Percentiles rank a stretch among this genome's conserved stretches.
phyloP scores from a whole-genome alignment of 495 filamentous ascomycete species.

The Xylaria bambusicola region DNA sequence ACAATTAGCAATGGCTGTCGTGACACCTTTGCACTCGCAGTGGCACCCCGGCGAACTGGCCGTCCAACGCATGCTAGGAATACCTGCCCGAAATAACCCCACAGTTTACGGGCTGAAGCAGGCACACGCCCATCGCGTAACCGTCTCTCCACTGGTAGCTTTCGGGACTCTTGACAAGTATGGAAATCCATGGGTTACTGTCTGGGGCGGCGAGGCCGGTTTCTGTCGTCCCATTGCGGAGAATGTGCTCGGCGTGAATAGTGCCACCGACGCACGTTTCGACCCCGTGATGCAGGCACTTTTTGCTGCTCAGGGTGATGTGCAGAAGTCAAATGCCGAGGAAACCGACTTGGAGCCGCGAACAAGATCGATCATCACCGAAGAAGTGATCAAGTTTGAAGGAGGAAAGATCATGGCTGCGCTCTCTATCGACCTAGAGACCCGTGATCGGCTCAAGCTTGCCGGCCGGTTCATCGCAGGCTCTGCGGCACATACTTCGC shows the following conservation, averaged over 20 bases:
- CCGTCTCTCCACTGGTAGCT: constrained; percentile 63
- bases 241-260: constrained; percentile 60
- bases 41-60: constrained; percentile 42
- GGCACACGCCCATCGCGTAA: constrained; percentile 55
- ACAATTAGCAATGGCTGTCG: constrained; percentile 2
- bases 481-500: constrained; percentile 30
- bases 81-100: constrained; percentile 55
- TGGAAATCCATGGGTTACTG: constrained; percentile 69
- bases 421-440: constrained; percentile 67
- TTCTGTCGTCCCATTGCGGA: constrained; percentile 61
- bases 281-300: constrained; percentile 62
- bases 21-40: constrained; percentile 25
- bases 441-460: constrained; percentile 66
- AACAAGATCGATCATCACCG: constrained; percentile 30
- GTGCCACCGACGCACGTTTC: constrained; percentile 55
- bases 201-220: constrained; percentile 71
- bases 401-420: constrained; percentile 55
- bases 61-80: constrained; percentile 34
- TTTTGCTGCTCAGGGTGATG: constrained; percentile 9
- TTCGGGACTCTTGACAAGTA: constrained; percentile 67
- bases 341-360: constrained; percentile 41
- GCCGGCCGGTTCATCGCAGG: constrained; percentile 64
- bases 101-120: constrained; percentile 58
- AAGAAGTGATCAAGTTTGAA: constrained; percentile 35
- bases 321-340: neutral